Conservation (phyloP, 2,329 filamentous ascomycete genomes). For the Plectosphaerella plurivora region DNA sequence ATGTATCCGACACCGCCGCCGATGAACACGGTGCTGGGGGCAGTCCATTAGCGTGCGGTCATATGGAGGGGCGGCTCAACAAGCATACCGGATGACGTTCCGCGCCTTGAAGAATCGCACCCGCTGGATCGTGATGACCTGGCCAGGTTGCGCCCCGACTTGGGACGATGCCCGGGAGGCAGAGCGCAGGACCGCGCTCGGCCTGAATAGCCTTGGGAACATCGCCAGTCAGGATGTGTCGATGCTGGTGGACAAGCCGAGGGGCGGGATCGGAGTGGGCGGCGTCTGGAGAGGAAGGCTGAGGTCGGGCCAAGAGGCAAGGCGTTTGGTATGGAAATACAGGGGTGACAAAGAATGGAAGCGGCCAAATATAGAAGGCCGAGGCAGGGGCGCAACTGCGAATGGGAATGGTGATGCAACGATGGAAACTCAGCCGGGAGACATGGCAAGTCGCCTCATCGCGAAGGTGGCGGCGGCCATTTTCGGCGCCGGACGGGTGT, state of each 20-base stretch:
- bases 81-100: not conserved
- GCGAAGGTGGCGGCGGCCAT: too few species aligned
- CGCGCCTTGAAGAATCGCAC: slow-evolving; percentile 1
- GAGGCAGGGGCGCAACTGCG: not conserved
- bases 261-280: not conserved
- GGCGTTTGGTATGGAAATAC: not conserved
- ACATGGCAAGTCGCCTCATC: too few species aligned
- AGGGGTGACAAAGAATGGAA: too few species aligned
- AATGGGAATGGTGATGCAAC: not conserved
- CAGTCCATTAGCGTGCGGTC: not conserved
- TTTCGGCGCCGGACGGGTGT: too few species aligned
- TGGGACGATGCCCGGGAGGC: slow-evolving; percentile 5
- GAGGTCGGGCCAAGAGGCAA: not conserved
- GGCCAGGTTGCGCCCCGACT: not conserved
- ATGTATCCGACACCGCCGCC: slow-evolving; percentile 26
- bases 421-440: not conserved
- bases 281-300: not conserved
- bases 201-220: slow-evolving; percentile 7
- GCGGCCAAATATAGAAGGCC: too few species aligned
- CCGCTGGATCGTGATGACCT: slow-evolving; percentile 10
- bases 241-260: not conserved
- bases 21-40: slow-evolving; percentile 17
- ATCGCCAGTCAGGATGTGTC: not conserved
- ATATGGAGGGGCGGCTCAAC: not conserved
- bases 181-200: slow-evolving; percentile 6